phyloP scores from a whole-genome alignment of 192 early-diverging fungal genomes.

The Podila epicladia region DNA sequence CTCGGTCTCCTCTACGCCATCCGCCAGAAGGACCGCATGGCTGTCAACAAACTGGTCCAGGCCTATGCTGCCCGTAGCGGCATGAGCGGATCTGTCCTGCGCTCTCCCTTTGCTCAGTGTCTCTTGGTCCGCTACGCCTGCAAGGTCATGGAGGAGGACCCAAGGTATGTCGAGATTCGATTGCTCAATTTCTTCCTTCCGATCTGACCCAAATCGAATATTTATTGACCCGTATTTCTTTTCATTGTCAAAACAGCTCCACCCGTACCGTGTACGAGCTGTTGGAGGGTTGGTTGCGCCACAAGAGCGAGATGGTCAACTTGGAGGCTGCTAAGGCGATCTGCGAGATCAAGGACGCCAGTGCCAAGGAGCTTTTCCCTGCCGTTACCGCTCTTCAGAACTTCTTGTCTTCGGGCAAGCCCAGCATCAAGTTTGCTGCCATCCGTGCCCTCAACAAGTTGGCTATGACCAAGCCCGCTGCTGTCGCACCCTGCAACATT shows the following conservation, averaged over 20 bases:
- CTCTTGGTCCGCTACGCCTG: slow-evolving; percentile 93
- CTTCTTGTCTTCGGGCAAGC: slow-evolving; percentile 93
- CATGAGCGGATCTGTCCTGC: slow-evolving; percentile 62
- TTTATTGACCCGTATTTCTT: background rate
- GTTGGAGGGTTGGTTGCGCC: slow-evolving; percentile 90
- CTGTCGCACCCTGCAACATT: slow-evolving; percentile 94
- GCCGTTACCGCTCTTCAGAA: slow-evolving; percentile 95
- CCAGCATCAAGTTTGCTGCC: slow-evolving; percentile 94
- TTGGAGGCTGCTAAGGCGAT: slow-evolving; percentile 97
- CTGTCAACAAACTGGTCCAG: slow-evolving; percentile 96
- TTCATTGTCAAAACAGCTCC: slow-evolving; percentile 37
- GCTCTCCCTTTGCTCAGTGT: slow-evolving; percentile 90
- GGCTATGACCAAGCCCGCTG: slow-evolving; percentile 88
- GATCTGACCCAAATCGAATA: background rate
- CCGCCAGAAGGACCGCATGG: slow-evolving; percentile 97
- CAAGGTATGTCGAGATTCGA: slow-evolving; percentile 49
- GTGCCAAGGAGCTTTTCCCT: slow-evolving; percentile 86
- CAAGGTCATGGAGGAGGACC: slow-evolving; percentile 85
- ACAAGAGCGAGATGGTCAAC: slow-evolving; percentile 98
- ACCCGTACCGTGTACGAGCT: slow-evolving; percentile 81
- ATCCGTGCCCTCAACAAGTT: slow-evolving; percentile 97
- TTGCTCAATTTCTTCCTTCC: background rate
- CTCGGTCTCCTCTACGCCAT: slow-evolving; percentile 95
- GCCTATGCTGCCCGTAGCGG: slow-evolving; percentile 73
- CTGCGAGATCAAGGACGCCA: slow-evolving; percentile 89